Evolutionary conservation across 371 early-diverging fungal species (phyloP), one percentile per base, ranked within the genome.

Genomic region (Haplosporangium sp.): DNA sequence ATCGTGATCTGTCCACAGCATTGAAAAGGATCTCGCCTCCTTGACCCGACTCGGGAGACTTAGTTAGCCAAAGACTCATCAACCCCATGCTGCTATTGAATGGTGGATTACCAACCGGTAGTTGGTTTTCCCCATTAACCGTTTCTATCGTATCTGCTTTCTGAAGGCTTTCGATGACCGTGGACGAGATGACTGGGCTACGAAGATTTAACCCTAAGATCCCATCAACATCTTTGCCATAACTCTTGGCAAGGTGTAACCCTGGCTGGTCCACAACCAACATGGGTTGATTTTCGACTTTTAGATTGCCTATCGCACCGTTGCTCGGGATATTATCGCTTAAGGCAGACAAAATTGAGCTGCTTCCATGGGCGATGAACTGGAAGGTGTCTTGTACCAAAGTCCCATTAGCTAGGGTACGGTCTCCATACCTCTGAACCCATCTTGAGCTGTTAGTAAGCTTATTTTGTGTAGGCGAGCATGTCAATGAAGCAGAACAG

Each of bases 21-120:
- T 74, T 74, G 37, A 79, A 38, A 15, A 74, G 20, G 15, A 79
- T 37, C 57, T 70, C 79, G 8, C 79, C 79, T 19, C 79, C 79
- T 4, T 61, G 39, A 0, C 71, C 71, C 5, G 65, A 61, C 34
- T 50, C 65, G 19, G 61, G 50, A 13, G 71, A 74, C 27, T 67
- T 62, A 35, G 61, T 56, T 9, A 79, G 59, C 74, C 71, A 74
- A n/a, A 79, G 74, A 40, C 79, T 74, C 74, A 79, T 79, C 35
- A 67, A 63, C 4, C 71, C 68, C 42, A 67, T 68, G 2, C 57
- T 38, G 17, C 11, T 34, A 10, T 55, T 8, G 53, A 27, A 20
- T 53, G 20, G 6, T 10, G n/a, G 61, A 40, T 8, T 42, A 11
- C n/a, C 27, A 19, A 34, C 11, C 2, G 61, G 35, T 2, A 19